Evolutionary conservation across 441 rosid genomes (phyloP).

Genomic region (Sinapis alba): DNA sequence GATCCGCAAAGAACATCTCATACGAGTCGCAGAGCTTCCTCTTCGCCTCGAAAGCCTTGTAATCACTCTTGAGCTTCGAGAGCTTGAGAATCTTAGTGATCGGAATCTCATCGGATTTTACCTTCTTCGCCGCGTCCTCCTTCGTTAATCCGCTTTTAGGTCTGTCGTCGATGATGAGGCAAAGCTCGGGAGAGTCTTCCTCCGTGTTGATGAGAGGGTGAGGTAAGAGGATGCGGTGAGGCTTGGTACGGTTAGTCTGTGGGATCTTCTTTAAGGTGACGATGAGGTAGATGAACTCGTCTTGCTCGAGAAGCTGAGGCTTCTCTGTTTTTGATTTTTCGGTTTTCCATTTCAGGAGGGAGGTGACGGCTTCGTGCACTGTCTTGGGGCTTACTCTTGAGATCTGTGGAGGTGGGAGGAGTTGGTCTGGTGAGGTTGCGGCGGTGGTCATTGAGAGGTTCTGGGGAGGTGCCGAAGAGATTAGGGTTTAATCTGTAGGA

Average conservation of each 20-base stretch:
- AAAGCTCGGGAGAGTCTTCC: slow-evolving; percentile 56
- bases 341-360: slow-evolving; percentile 68
- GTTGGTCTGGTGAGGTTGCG: slow-evolving; percentile 28
- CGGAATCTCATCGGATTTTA: slow-evolving; percentile 68
- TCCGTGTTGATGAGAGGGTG: slow-evolving; percentile 49
- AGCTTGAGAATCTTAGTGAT: slow-evolving; percentile 75
- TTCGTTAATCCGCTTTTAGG: slow-evolving; percentile 71
- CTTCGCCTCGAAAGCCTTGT: slow-evolving; percentile 29
- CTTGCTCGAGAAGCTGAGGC: slow-evolving; percentile 77
- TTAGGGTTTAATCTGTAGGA: slow-evolving; percentile 26
- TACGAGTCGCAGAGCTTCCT: slow-evolving; percentile 43
- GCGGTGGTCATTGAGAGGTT: slow-evolving; percentile 27
- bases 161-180: slow-evolving; percentile 85
- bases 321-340: slow-evolving; percentile 53
- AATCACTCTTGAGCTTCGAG: slow-evolving; percentile 50
- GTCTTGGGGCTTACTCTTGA: slow-evolving; percentile 43
- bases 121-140: slow-evolving; percentile 68
- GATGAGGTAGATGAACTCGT: slow-evolving; percentile 73
- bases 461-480: background rate
- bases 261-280: slow-evolving; percentile 79
- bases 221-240: slow-evolving; percentile 68
- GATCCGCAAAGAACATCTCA: slow-evolving; percentile 40
- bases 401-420: slow-evolving; percentile 10
- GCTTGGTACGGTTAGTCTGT: slow-evolving; percentile 55
- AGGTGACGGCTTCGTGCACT: slow-evolving; percentile 52